Base-by-base conservation (phyloP, 2,329 filamentous ascomycete species). In the Daldinia eschscholtzii region DNA sequence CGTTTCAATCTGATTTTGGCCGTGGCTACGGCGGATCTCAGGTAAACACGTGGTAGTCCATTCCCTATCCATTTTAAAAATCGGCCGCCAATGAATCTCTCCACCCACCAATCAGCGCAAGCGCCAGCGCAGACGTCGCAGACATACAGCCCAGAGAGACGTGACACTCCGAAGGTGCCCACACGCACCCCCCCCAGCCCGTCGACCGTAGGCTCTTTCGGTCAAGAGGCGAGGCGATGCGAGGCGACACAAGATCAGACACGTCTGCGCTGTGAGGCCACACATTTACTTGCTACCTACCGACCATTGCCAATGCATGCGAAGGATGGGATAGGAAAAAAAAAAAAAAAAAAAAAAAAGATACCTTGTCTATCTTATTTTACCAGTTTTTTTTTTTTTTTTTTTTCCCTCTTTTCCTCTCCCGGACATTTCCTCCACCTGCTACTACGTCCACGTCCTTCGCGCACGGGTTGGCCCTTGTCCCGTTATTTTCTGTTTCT, bases 41-140 rank as follows among this genome's bases (percentile, higher is more conserved):
- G 68, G 72, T 71, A 74, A 74, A 74, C 72, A 74, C 72, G 72
- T 74, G 72, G 71, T 74, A 72, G 66, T 58, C 70, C 56, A 66
- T 70, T 72, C 56, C 65, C 56, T 71, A 67, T 70, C 66, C 67
- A 68, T 64, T 61, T 70, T 69, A 46, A 48, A 62, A 68, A 48
- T 61, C 52, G 28, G 55, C 69, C 53, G 52, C 65, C 65, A 65
- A 69, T 68, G 64, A 62, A 53, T 65, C 59, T 65, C 60, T 50
- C 50, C 41, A 33, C 48, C 65, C 59, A 35, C 72, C 72, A 73
- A 73, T 74, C 72, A 73, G n/a, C 57, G 55, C 35, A 52, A 66
- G 67, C 68, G 69, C 69, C 66, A 70, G 69, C 67, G 70, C 65
- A 70, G 70, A 69, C 59, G 58, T 67, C 67, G 67, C 67, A 72